Evolutionary conservation across 148 eudicot genomes (phyloP).

Genomic region (Rhododendron simsii): DNA sequence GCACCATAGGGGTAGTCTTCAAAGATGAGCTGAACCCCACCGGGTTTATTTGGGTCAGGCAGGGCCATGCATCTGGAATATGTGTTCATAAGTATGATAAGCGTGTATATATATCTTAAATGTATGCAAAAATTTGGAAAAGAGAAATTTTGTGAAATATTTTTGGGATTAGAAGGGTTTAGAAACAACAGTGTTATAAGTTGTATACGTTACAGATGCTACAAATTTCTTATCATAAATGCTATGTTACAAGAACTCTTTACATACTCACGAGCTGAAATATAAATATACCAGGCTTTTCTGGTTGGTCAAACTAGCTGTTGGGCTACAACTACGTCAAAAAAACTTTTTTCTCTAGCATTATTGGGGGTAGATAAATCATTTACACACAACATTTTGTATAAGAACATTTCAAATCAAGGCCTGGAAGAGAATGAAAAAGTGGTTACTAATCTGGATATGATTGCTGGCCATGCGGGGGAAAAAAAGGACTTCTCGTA

Average conservation of each 20-base stretch:
- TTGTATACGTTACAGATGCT: too few relatives aligned
- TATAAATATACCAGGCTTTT: neutral
- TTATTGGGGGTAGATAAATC: neutral
- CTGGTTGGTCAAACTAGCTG: neutral
- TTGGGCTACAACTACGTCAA: neutral
- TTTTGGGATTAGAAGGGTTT: neutral
- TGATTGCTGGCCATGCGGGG: neutral
- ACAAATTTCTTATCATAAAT: too few relatives aligned
- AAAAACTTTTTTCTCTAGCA: neutral
- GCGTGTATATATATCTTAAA: neutral
- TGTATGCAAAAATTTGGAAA: neutral
- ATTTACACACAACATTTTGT: neutral
- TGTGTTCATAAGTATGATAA: neutral
- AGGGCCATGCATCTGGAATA: constrained; percentile 21
- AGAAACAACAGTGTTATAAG: too few relatives aligned
- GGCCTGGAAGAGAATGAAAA: neutral
- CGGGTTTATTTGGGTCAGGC: neutral
- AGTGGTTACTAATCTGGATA: neutral
- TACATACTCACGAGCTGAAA: too few relatives aligned
- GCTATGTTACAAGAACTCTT: too few relatives aligned
- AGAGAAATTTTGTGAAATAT: neutral
- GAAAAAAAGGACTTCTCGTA: neutral
- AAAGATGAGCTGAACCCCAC: constrained; percentile 16
- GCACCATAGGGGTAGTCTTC: constrained; percentile 33
- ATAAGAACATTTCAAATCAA: neutral